Conservation (phyloP, 768 basidiomycete species). For the Saitozyma sp. region DNA sequence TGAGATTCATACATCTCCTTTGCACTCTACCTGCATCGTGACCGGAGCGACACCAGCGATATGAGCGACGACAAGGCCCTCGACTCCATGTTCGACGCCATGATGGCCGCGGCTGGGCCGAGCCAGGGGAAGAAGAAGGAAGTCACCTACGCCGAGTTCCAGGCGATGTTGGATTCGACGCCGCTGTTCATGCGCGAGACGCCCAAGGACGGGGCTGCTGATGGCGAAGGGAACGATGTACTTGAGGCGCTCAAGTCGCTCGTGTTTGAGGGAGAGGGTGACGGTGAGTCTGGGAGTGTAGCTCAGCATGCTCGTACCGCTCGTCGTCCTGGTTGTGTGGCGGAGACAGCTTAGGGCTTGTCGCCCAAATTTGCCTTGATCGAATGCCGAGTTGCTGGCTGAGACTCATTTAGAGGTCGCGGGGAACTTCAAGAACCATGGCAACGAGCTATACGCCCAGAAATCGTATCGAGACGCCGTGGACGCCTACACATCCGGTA, state of each 20-base stretch:
- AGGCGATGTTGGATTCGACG: slow-evolving; percentile 60
- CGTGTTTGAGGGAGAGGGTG: slow-evolving; percentile 83
- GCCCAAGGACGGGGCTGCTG: slow-evolving; percentile 57
- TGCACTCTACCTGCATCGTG: background rate
- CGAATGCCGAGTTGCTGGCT: background rate
- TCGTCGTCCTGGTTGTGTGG: no score
- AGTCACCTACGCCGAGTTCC: slow-evolving; percentile 39
- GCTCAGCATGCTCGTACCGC: no score
- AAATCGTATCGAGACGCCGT: slow-evolving; percentile 83
- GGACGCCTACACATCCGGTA: slow-evolving; percentile 84
- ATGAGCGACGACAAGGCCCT: slow-evolving; percentile 6
- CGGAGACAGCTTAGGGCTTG: no score
- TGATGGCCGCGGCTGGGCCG: slow-evolving; percentile 1
- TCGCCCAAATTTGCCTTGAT: background rate
- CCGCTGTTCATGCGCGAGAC: slow-evolving; percentile 93
- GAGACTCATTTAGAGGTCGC: slow-evolving; percentile 67
- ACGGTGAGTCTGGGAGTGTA: slow-evolving; percentile 66
- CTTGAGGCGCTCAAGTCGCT: slow-evolving; percentile 83
- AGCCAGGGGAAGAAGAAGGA: slow-evolving; percentile 25
- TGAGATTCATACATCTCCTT: background rate
- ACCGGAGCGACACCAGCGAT: background rate
- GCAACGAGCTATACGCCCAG: slow-evolving; percentile 88
- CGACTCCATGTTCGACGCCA: slow-evolving; percentile 5
- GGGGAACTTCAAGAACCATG: slow-evolving; percentile 89
- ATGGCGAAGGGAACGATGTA: slow-evolving; percentile 65